Evolutionary conservation across 148 eudicot species (phyloP).

Genomic region (Chenopodium album): DNA sequence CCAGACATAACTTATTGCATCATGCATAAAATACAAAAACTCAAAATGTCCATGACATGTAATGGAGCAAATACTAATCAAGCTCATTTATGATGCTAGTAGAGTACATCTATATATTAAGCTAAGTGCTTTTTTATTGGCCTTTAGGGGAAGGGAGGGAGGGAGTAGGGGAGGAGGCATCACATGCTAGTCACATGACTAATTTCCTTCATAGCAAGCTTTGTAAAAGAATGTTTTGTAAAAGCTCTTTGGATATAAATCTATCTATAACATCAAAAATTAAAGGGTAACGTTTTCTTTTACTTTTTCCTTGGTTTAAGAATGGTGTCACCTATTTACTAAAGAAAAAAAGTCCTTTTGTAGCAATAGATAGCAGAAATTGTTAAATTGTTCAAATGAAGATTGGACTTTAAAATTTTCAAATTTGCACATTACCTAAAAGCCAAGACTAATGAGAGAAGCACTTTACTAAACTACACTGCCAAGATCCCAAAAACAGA

Average conservation of each 20-base stretch:
- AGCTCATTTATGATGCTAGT: not conserved
- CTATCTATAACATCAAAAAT: not conserved
- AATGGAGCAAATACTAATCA: not conserved
- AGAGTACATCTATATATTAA: not conserved
- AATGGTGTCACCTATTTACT: not conserved
- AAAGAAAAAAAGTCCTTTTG: not conserved
- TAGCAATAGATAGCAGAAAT: too few relatives aligned
- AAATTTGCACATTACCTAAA: too few relatives aligned
- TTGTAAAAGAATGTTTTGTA: constrained; percentile 11
- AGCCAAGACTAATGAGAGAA: too few relatives aligned
- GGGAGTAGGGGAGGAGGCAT: not conserved
- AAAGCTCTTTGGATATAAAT: not conserved
- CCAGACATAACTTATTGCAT: too few relatives aligned
- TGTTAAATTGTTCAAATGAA: not conserved
- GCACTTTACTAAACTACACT: not conserved
- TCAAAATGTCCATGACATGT: not conserved
- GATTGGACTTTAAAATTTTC: too few relatives aligned
- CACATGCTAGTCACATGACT: constrained; percentile 26
- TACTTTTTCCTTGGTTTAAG: not conserved
- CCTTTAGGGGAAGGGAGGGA: too few relatives aligned
- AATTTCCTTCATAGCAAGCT: not conserved
- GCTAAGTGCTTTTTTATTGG: too few relatives aligned
- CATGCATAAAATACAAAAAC: too few relatives aligned
- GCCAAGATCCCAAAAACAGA: not conserved
- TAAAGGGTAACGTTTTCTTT: not conserved